phyloP scores from a whole-genome alignment of 2,329 filamentous ascomycete species.

The Dryadomyces quercivorus region DNA sequence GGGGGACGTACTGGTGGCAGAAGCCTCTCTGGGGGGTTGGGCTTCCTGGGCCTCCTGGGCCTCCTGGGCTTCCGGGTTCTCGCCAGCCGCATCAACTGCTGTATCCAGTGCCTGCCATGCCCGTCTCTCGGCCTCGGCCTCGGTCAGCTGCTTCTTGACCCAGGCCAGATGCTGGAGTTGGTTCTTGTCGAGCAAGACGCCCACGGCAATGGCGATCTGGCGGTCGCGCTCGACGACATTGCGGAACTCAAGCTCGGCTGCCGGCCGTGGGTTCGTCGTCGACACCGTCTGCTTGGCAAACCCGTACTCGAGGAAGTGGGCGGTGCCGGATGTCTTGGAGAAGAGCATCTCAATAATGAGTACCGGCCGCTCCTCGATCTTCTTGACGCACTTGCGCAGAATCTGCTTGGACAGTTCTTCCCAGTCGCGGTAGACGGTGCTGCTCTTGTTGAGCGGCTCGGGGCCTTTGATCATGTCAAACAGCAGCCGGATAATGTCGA shows the following conservation, averaged over 20 bases:
- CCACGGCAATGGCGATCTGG: slow-evolving; percentile 69
- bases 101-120: slow-evolving; percentile 65
- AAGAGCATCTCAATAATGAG: slow-evolving; percentile 88
- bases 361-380: slow-evolving; percentile 74
- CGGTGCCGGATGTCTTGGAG: slow-evolving; percentile 73
- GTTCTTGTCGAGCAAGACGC: slow-evolving; percentile 67
- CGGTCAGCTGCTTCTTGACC: slow-evolving; percentile 60
- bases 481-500: slow-evolving; percentile 82
- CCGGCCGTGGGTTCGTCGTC: slow-evolving; percentile 51
- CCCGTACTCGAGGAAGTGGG: slow-evolving; percentile 83
- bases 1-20: slow-evolving; percentile 4
- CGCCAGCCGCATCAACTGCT: slow-evolving; percentile 33
- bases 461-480: slow-evolving; percentile 88
- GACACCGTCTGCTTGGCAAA: slow-evolving; percentile 63
- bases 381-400: slow-evolving; percentile 68
- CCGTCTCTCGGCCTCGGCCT: slow-evolving; percentile 59
- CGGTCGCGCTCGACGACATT: slow-evolving; percentile 53
- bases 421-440: slow-evolving; percentile 72
- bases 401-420: slow-evolving; percentile 79
- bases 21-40: neutral
- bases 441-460: slow-evolving; percentile 55
- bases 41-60: too few species aligned
- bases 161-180: slow-evolving; percentile 67
- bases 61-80: neutral
- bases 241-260: slow-evolving; percentile 74